These are phyloP conservation scores for Strigomonas culicis DNA, from an alignment of 208 protist species.

Conservation along the genomic window DNA sequence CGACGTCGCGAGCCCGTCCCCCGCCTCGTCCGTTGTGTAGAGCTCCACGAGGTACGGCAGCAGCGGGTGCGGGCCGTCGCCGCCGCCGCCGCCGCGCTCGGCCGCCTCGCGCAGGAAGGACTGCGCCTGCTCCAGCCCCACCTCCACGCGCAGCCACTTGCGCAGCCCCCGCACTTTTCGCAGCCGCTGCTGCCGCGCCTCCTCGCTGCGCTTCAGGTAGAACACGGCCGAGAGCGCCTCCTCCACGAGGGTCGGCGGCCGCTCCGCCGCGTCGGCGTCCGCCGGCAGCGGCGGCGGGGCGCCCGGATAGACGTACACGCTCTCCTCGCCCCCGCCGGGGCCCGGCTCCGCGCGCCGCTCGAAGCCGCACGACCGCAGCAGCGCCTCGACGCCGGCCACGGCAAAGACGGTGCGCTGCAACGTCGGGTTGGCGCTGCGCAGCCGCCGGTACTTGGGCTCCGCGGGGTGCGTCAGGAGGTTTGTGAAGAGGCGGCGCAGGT, in stretches of 20 bases:
- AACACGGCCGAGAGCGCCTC: not conserved
- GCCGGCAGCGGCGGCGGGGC: slow-evolving; percentile 17
- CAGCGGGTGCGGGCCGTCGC: slow-evolving; percentile 24
- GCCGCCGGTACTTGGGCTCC: slow-evolving; percentile 44
- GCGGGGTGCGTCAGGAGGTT: slow-evolving; percentile 39
- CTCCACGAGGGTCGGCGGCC: slow-evolving; percentile 1
- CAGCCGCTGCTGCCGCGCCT: slow-evolving; percentile 19
- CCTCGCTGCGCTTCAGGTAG: slow-evolving; percentile 14
- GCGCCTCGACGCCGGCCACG: slow-evolving; percentile 31
- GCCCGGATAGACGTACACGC: not conserved
- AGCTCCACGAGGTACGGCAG: slow-evolving; percentile 29
- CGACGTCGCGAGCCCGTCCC: slow-evolving; percentile 50
- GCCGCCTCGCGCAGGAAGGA: not conserved
- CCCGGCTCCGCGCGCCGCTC: slow-evolving; percentile 1
- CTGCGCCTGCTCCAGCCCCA: slow-evolving; percentile 45
- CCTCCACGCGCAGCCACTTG: slow-evolving; percentile 33
- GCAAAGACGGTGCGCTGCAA: slow-evolving; percentile 41
- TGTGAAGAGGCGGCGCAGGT: slow-evolving; percentile 37
- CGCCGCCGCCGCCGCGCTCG: slow-evolving; percentile 9
- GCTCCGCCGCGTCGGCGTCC: not conserved
- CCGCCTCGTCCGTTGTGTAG: slow-evolving; percentile 56
- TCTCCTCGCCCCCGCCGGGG: not conserved
- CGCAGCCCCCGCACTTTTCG: slow-evolving; percentile 24
- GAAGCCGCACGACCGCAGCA: slow-evolving; percentile 53
- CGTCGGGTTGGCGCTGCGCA: slow-evolving; percentile 36